Evolutionary conservation across 169 alveolate species (phyloP).

Genomic region (Besnoitia besnoiti): DNA sequence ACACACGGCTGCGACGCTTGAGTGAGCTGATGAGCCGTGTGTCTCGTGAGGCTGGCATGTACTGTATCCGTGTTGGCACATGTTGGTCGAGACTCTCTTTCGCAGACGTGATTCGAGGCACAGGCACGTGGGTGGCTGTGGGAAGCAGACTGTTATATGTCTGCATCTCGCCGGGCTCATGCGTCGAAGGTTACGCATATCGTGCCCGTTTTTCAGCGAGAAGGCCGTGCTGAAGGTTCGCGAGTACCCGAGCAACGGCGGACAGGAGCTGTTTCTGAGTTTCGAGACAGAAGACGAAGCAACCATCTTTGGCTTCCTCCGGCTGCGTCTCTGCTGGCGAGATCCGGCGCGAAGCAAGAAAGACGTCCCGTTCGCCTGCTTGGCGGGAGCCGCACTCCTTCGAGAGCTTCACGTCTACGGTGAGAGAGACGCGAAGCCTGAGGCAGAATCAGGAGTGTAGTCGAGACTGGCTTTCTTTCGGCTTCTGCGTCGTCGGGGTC

Average conservation of each 20-base stretch:
- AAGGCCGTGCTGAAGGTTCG: slow-evolving; percentile 57
- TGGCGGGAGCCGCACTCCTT: slow-evolving; percentile 84
- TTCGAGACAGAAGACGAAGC: slow-evolving; percentile 74
- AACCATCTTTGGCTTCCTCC: slow-evolving; percentile 86
- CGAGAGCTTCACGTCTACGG: slow-evolving; percentile 94
- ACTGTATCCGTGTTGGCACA: no score
- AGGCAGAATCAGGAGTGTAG: no score
- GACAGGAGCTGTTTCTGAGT: slow-evolving; percentile 69
- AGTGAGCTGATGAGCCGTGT: no score
- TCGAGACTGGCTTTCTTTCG: no score
- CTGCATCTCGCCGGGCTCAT: neutral
- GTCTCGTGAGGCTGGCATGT: no score
- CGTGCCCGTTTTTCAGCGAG: neutral
- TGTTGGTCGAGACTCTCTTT: no score
- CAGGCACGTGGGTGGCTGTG: no score
- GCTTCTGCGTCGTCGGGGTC: no score
- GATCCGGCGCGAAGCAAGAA: slow-evolving; percentile 66
- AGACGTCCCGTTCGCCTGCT: slow-evolving; percentile 74
- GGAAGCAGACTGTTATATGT: no score
- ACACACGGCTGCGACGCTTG: no score
- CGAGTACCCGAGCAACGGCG: slow-evolving; percentile 58
- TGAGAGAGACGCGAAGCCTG: no score
- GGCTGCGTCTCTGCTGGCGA: slow-evolving; percentile 84
- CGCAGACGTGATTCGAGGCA: no score
- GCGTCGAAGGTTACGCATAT: neutral